Evolutionary conservation across 345 rosid genomes (phyloP), one percentile per base, ranked within the genome.

Genomic region (Reutealis trisperma): DNA sequence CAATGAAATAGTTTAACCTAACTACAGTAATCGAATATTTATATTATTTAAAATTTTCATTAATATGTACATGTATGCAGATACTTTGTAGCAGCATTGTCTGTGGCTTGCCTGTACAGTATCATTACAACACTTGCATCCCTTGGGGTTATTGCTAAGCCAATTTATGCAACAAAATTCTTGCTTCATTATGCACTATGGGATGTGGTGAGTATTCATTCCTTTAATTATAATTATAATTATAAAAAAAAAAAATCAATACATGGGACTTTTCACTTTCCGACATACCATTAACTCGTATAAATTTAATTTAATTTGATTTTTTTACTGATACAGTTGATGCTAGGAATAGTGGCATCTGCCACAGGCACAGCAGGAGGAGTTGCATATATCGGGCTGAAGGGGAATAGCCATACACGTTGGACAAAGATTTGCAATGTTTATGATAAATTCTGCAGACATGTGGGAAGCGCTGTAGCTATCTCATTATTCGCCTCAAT

Each of bases 321-420:
- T n/a, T 0, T 32, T 22, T 32, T 32, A 2, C 63, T 60, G 3
- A 37, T 71, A 84, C 85, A 94, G 98, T 68, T 94, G 78, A 70
- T 92, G 80, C 51, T 93, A 69, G 98, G 98, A 70, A 24, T 95
- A 70, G 86, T 90, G 34, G 93, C 93, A 5, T 87, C 98, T 22
- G 98, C 94, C 14, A 87, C 92, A 1, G 99, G 96, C 0, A 72
- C 99, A 25, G 89, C 96, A 0, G 96, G 90, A 18, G 89, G 85
- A 32, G 93, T 92, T 21, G 98, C 77, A 32, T 95, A 95, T 57
- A 65, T 91, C n/a, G 92, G 89, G 32, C 70, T 90, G 68, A 84
- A 83, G 83, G 99, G 99, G 37, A 92, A 93, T 75, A 80, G 67
- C 3, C 91, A 90, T 25, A 64, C 14, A 1, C 1, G 59, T 0